Conservation (phyloP, 495 filamentous ascomycete species). For the Neurospora sp. region DNA sequence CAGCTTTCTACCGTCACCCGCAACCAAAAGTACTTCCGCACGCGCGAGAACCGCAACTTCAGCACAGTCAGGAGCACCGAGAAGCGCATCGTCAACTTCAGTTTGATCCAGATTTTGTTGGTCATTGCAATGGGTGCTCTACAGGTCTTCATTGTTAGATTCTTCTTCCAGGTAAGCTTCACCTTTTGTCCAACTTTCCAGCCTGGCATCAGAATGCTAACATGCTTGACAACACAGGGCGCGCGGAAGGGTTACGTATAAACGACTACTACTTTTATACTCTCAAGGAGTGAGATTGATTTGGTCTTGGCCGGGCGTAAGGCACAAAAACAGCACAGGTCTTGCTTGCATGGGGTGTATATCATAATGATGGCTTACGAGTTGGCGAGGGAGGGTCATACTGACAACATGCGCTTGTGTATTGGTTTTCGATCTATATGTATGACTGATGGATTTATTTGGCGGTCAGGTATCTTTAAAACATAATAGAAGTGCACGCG, state of each 20-base stretch:
- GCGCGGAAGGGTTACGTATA: conserved; percentile 52
- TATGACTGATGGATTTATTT: background rate
- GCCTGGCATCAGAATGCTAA: conserved; percentile 5
- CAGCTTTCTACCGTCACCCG: conserved; percentile 93
- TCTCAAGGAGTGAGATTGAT: conserved; percentile 1
- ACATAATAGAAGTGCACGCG: background rate
- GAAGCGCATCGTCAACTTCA: conserved; percentile 92
- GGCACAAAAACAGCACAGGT: conserved; percentile 13
- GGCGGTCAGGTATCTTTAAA: background rate
- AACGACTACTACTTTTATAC: conserved; percentile 6
- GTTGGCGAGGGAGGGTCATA: conserved; percentile 3
- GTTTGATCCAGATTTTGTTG: conserved; percentile 80
- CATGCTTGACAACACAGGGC: conserved; percentile 25
- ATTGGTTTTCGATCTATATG: background rate
- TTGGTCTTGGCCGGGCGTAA: conserved; percentile 15
- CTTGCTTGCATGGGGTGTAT: conserved; percentile 12
- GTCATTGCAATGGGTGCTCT: conserved; percentile 94
- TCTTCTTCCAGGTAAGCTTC: conserved; percentile 81
- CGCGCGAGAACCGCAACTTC: conserved; percentile 96
- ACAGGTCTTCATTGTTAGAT: conserved; percentile 95
- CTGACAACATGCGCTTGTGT: background rate
- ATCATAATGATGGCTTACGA: conserved; percentile 18
- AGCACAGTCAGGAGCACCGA: conserved; percentile 96
- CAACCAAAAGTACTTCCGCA: conserved; percentile 99
- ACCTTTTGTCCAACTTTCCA: background rate